These are phyloP conservation scores for Nakataea oryzae DNA, from an alignment of 2,329 filamentous ascomycete species.

Conservation along the genomic window DNA sequence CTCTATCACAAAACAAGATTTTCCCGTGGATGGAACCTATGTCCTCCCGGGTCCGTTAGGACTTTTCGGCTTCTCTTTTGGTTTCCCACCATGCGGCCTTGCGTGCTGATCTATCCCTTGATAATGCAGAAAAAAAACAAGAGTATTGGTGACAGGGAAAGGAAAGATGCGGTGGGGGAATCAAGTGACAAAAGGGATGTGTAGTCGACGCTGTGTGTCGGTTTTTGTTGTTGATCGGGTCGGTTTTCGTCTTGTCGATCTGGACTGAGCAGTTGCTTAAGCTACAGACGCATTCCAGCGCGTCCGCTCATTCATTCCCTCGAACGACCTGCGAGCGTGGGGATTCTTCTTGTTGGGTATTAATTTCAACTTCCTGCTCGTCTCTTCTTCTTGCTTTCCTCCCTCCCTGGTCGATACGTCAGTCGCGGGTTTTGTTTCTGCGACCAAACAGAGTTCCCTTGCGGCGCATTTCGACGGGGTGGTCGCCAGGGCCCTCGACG, in stretches of 20 bases:
- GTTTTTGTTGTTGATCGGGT: no score
- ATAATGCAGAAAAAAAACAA: background rate
- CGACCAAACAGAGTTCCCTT: slow-evolving; percentile 36
- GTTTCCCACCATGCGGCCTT: background rate
- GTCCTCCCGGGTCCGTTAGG: background rate
- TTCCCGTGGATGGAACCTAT: background rate
- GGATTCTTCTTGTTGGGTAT: background rate
- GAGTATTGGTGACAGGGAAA: background rate
- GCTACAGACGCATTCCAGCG: background rate
- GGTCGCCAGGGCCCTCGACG: slow-evolving; percentile 11
- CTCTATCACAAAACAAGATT: background rate
- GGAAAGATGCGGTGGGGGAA: background rate
- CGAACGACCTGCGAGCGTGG: background rate
- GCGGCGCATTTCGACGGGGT: slow-evolving; percentile 17
- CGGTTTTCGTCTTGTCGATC: background rate
- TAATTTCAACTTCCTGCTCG: background rate
- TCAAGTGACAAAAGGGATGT: background rate
- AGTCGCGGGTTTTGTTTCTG: slow-evolving; percentile 18
- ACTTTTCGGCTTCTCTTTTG: background rate
- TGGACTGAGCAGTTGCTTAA: background rate
- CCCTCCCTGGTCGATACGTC: background rate
- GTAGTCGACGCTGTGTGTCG: background rate
- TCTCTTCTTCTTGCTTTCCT: background rate
- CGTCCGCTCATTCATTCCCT: background rate
- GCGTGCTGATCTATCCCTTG: background rate